Evolutionary conservation across 2,329 filamentous ascomycete genomes (phyloP).

Genomic region (Colletotrichum limetticola): DNA sequence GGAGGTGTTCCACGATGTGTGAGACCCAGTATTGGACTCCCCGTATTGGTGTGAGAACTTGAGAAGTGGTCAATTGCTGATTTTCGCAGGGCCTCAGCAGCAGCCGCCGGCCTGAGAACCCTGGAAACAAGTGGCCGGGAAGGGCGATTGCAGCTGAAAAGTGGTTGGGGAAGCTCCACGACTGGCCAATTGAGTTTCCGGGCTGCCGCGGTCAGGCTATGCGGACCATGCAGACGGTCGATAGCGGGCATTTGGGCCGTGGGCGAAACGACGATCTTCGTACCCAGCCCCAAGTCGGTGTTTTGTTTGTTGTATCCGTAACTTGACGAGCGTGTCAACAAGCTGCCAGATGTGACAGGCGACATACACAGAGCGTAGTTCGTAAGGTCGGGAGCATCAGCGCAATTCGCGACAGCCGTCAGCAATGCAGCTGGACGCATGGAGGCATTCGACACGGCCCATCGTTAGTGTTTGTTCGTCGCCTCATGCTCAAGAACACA

Average conservation of each 20-base stretch:
- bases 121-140: constrained; percentile 12
- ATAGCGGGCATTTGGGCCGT: constrained; percentile 30
- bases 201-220: constrained; percentile 12
- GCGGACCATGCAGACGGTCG: constrained; percentile 31
- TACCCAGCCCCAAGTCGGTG: constrained; percentile 22
- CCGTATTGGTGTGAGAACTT: neutral
- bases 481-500: constrained; percentile 2
- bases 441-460: constrained; percentile 4
- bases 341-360: constrained; percentile 14
- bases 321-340: constrained; percentile 6
- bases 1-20: constrained; percentile 45
- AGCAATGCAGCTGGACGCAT: constrained; percentile 7
- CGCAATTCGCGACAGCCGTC: constrained; percentile 10
- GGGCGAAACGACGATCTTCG: constrained; percentile 29
- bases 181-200: constrained; percentile 27
- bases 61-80: constrained; percentile 3
- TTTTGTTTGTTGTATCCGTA: constrained; percentile 1
- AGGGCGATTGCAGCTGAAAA: constrained; percentile 20
- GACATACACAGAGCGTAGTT: neutral
- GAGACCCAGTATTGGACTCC: constrained; percentile 22
- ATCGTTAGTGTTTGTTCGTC: constrained; percentile 5
- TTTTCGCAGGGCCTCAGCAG: constrained; percentile 12
- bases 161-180: constrained; percentile 30
- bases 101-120: constrained; percentile 8
- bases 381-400: neutral